phyloP scores from a whole-genome alignment of 306 rosid genomes.

The Senna tora region DNA sequence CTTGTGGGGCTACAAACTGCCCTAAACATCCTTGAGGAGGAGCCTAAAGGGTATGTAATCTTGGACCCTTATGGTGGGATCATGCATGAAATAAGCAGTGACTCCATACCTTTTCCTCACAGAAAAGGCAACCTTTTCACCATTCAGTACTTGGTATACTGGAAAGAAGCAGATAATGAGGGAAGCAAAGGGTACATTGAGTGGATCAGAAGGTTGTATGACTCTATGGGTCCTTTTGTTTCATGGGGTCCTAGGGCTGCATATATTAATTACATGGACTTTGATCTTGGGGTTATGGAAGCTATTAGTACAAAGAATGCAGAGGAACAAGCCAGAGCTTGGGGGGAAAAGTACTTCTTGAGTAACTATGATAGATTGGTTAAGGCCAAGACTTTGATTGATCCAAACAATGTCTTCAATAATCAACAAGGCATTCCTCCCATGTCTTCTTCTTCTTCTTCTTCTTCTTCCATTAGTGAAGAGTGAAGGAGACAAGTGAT shows the following conservation, averaged over 20 bases:
- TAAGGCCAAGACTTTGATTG: constrained; percentile 63
- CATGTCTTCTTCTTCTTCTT: not conserved
- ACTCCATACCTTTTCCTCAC: constrained; percentile 75
- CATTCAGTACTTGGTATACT: constrained; percentile 69
- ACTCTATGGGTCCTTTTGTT: constrained; percentile 62
- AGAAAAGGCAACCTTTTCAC: constrained; percentile 65
- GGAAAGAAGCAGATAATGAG: constrained; percentile 57
- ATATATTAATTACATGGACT: constrained; percentile 71
- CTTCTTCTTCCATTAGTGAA: too few species aligned
- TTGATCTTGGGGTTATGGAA: constrained; percentile 66
- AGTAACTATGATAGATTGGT: constrained; percentile 75
- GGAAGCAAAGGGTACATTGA: constrained; percentile 53
- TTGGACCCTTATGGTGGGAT: constrained; percentile 76
- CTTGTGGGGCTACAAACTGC: constrained; percentile 50
- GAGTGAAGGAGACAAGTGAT: too few species aligned
- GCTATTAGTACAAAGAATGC: constrained; percentile 26
- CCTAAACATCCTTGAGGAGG: constrained; percentile 52
- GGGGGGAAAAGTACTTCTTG: constrained; percentile 85
- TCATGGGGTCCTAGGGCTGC: constrained; percentile 84
- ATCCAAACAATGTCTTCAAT: constrained; percentile 65
- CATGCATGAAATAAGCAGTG: constrained; percentile 65
- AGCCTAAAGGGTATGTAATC: constrained; percentile 65
- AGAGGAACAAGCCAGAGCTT: constrained; percentile 56
- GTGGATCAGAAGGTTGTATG: constrained; percentile 68
- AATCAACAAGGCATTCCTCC: constrained; percentile 85